Base-by-base conservation (phyloP, 768 basidiomycete genomes). In the Royoungia palumana region DNA sequence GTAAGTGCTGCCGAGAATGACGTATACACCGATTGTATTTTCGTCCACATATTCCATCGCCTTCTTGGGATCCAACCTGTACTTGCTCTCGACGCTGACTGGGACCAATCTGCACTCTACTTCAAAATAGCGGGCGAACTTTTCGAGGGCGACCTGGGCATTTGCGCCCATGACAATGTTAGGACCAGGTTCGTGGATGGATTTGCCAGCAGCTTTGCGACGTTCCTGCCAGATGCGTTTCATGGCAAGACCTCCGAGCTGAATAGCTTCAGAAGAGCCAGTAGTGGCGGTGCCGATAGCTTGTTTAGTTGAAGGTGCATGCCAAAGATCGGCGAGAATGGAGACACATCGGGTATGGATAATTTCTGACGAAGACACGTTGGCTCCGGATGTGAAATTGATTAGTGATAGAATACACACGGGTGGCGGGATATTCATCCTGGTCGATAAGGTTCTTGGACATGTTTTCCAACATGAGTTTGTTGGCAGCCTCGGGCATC, bases 241-340 rank as follows among this genome's bases (percentile, higher is more conserved):
- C 76, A 87, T 77, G 30, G 84, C 83, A 13, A 87, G 71, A 34
- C 84, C 85, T 8, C 82, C 84, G 14, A 87, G 81, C 63, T 83
- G 81, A 60, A 86, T 85, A 5, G 85, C 84, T 65, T 87, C 84
- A 5, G 79, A 83, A 5, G 78, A 80, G 9, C 85, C 85, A 1
- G 83, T 85, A 5, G 85, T 86, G 5, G 84, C 83, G 0, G 84
- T 83, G 1, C 84, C 84, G 39, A 85, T 75, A 2, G 84, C 82
- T 37, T 78, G 61, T 43, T 74, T 69, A 14, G 69, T 59, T 30
- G 75, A 72, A 21, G 80, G 81, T 1, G 80, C 83, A 55, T 87
- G 75, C 84, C 84, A 87, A 28, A 87, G 74, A 59, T 82, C 72
- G 22, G 85, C 79, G 47, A 86, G 74, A 61, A 82, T 81, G 27